Percentiles rank a stretch among this genome's conserved stretches.
These are phyloP conservation scores for Pleurotus platypus DNA, from an alignment of 768 basidiomycete genomes.

Conservation along the genomic window DNA sequence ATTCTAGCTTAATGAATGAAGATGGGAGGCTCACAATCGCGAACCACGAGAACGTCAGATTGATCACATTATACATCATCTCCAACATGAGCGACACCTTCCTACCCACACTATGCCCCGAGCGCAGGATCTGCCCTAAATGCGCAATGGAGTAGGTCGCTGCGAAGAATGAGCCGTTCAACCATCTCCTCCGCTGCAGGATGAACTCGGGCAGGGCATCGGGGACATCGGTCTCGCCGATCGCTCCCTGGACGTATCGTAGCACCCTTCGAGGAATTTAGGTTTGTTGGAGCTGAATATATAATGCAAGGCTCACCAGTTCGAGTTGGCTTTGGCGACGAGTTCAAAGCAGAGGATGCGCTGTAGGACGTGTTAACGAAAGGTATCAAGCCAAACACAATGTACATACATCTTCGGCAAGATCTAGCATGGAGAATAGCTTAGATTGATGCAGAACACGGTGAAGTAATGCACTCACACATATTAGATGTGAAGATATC, in stretches of 20 bases:
- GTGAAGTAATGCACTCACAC: constrained; percentile 52
- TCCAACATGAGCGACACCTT: constrained; percentile 77
- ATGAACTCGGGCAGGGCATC: constrained; percentile 93
- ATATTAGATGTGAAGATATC: constrained; percentile 96
- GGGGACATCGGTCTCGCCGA: constrained; percentile 92
- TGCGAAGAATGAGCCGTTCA: constrained; percentile 93
- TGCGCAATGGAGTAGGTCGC: constrained; percentile 92
- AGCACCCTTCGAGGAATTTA: constrained; percentile 63
- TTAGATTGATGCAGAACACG: constrained; percentile 8
- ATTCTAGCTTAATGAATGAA: neutral
- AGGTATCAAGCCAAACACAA: constrained; percentile 1
- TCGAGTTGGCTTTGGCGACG: constrained; percentile 72
- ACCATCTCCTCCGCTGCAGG: constrained; percentile 83
- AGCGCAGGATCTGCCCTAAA: constrained; percentile 71
- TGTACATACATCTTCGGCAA: constrained; percentile 75
- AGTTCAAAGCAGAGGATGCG: constrained; percentile 82
- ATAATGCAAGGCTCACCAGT: constrained; percentile 47
- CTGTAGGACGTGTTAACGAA: constrained; percentile 30
- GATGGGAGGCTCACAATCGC: constrained; percentile 57
- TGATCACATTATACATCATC: constrained; percentile 83
- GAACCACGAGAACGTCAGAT: constrained; percentile 92
- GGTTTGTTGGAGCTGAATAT: constrained; percentile 14
- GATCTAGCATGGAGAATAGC: constrained; percentile 41
- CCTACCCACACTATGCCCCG: constrained; percentile 75
- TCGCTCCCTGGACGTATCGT: constrained; percentile 92